These are phyloP conservation scores for Moesziomyces sp. DNA, from an alignment of 1,284 basidiomycete genomes.

Conservation along the genomic window DNA sequence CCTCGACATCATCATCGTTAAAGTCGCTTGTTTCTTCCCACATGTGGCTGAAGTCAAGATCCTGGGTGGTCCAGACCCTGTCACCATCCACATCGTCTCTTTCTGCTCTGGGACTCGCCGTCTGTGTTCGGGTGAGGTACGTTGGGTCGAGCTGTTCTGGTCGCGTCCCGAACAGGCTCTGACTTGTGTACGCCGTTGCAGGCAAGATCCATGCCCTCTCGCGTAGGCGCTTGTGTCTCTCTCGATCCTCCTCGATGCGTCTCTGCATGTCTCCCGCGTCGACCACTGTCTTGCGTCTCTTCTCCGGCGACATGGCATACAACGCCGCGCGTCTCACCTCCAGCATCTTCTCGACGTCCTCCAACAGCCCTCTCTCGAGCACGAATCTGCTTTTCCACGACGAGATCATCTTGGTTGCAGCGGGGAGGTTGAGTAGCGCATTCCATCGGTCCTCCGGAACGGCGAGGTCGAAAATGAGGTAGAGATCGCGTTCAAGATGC, in stretches of 20 bases:
- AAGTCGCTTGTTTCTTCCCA: constrained; percentile 51
- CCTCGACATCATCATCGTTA: constrained; percentile 42
- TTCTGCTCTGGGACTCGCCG: constrained; percentile 1
- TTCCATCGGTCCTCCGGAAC: constrained; percentile 40
- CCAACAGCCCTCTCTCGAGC: constrained; percentile 6
- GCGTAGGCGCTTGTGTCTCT: constrained; percentile 86
- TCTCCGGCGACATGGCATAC: constrained; percentile 24
- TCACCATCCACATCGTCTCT: constrained; percentile 18
- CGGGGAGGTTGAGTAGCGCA: constrained; percentile 34
- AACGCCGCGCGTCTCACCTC: constrained; percentile 11
- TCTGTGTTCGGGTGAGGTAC: constrained; percentile 15
- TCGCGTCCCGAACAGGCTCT: constrained; percentile 16
- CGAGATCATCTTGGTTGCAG: constrained; percentile 24
- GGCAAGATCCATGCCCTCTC: constrained; percentile 94
- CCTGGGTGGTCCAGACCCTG: constrained; percentile 32
- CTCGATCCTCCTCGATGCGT: constrained; percentile 92
- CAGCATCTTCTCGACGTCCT: constrained; percentile 22
- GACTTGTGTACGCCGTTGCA: constrained; percentile 68
- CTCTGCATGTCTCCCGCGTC: constrained; percentile 79
- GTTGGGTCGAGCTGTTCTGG: constrained; percentile 39
- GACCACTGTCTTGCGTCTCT: constrained; percentile 68
- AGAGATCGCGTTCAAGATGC: constrained; percentile 29
- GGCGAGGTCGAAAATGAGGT: constrained; percentile 29
- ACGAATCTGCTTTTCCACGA: constrained; percentile 26
- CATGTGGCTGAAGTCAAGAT: constrained; percentile 42